phyloP scores from a whole-genome alignment of 2,329 filamentous ascomycete genomes.

The Dactylellina leptospora region DNA sequence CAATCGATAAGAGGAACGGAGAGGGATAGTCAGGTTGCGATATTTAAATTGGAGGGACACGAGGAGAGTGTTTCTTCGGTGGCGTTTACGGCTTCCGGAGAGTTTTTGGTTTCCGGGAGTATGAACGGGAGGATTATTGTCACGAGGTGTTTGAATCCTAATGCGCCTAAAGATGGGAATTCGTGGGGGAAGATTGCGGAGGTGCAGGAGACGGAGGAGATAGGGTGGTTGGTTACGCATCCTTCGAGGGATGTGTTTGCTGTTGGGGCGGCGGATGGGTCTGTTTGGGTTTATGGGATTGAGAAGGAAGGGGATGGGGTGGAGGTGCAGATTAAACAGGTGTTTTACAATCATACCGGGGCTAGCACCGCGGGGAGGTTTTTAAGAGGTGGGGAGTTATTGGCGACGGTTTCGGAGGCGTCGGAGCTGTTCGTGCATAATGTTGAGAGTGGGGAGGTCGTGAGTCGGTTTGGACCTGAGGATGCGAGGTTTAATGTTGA shows the following conservation, averaged over 20 bases:
- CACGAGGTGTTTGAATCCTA: slow-evolving; percentile 69
- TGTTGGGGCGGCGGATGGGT: slow-evolving; percentile 87
- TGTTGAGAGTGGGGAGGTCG: slow-evolving; percentile 71
- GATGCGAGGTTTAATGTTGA: slow-evolving; percentile 94
- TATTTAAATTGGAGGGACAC: slow-evolving; percentile 86
- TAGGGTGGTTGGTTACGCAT: slow-evolving; percentile 83
- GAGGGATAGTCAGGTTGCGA: slow-evolving; percentile 60
- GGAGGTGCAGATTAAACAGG: slow-evolving; percentile 82
- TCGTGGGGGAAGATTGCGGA: slow-evolving; percentile 76
- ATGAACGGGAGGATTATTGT: slow-evolving; percentile 77
- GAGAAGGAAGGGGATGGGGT: slow-evolving; percentile 70
- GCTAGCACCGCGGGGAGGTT: slow-evolving; percentile 89
- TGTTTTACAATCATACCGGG: slow-evolving; percentile 88
- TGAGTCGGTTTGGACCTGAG: slow-evolving; percentile 77
- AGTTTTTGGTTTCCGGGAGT: slow-evolving; percentile 85
- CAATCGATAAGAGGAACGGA: slow-evolving; percentile 70
- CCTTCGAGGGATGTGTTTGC: slow-evolving; percentile 77
- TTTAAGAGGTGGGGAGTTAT: slow-evolving; percentile 84
- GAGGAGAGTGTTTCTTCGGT: slow-evolving; percentile 89
- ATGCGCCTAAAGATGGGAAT: slow-evolving; percentile 58
- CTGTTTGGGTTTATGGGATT: slow-evolving; percentile 94
- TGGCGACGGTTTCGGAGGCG: slow-evolving; percentile 90
- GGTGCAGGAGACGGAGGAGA: slow-evolving; percentile 88
- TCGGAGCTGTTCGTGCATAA: slow-evolving; percentile 91
- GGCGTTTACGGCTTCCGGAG: slow-evolving; percentile 83